Evolutionary conservation across 371 early-diverging fungal species (phyloP).

Genomic region (Gilbertella persicaria): DNA sequence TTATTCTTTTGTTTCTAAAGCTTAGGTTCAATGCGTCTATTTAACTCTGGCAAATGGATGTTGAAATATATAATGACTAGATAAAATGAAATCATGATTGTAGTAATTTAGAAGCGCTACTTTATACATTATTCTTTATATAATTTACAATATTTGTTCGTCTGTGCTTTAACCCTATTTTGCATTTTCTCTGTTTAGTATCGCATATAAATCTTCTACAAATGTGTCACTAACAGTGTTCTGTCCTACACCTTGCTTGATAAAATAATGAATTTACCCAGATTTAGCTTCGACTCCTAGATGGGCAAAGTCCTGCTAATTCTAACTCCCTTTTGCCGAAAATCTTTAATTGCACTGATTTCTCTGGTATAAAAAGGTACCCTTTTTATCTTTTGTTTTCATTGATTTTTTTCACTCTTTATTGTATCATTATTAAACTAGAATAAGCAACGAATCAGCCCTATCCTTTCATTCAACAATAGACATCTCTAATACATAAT

Average conservation of each 20-base stretch:
- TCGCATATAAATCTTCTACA: too few relatives aligned
- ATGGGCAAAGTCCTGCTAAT: constrained; percentile 7
- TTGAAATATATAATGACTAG: background rate
- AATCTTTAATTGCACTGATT: background rate
- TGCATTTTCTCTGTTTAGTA: background rate
- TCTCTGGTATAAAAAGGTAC: constrained; percentile 1
- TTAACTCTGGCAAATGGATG: background rate
- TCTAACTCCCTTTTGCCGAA: constrained; percentile 17
- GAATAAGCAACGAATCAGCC: constrained; percentile 1
- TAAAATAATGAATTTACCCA: constrained; percentile 5
- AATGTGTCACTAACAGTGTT: constrained; percentile 1
- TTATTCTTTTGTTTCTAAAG: background rate
- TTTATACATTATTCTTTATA: too few relatives aligned
- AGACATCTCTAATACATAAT: background rate
- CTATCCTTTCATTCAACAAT: constrained; percentile 1
- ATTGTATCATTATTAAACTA: background rate
- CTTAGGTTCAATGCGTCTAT: background rate
- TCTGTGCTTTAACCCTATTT: background rate
- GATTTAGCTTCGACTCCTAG: constrained; percentile 9
- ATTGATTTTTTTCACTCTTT: background rate
- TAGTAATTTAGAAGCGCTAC: too few relatives aligned
- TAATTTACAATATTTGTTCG: too few relatives aligned
- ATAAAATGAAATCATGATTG: background rate
- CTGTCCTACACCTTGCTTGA: constrained; percentile 2
- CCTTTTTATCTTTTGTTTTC: background rate